Percentiles rank a stretch among this genome's conserved stretches.
These are phyloP conservation scores for Talaromyces sp. DNA, from an alignment of 2,329 filamentous ascomycete species.

Conservation along the genomic window DNA sequence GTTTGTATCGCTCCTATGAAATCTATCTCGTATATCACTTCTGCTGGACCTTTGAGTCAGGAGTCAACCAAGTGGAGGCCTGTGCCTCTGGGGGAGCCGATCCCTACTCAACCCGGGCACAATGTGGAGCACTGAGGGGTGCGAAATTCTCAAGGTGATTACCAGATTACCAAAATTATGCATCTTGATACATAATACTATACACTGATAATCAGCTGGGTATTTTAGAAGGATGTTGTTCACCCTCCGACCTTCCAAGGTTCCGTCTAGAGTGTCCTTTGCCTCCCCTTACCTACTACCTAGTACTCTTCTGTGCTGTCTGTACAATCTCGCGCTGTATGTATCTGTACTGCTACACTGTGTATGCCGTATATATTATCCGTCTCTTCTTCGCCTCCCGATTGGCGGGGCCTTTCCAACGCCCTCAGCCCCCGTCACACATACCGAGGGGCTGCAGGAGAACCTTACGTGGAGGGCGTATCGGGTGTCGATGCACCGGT, in stretches of 20 bases:
- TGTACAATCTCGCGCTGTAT: no score
- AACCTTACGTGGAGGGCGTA: slow-evolving; percentile 11
- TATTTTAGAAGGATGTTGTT: no score
- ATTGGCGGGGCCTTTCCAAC: slow-evolving; percentile 3
- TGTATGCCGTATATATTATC: neutral
- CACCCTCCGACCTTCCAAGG: no score
- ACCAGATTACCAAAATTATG: neutral
- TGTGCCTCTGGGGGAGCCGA: slow-evolving; percentile 20
- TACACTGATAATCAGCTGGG: no score
- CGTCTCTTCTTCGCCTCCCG: neutral
- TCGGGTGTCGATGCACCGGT: slow-evolving; percentile 6
- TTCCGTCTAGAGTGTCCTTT: no score
- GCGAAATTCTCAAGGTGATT: slow-evolving; percentile 6
- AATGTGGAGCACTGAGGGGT: slow-evolving; percentile 15
- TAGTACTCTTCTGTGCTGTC: no score
- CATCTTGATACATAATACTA: neutral
- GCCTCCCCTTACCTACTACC: no score
- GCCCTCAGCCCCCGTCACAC: slow-evolving; percentile 13
- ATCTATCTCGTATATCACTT: neutral
- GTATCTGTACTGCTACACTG: neutral
- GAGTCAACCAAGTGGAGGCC: slow-evolving; percentile 15
- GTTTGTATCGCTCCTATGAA: no score
- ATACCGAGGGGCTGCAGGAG: neutral
- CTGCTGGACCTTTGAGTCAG: slow-evolving; percentile 8
- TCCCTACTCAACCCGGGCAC: slow-evolving; percentile 15